Percentiles rank a stretch among this genome's conserved stretches.
Conservation (phyloP, 495 filamentous ascomycete species). For the Aspergillus sclerotiicarbonarius region DNA sequence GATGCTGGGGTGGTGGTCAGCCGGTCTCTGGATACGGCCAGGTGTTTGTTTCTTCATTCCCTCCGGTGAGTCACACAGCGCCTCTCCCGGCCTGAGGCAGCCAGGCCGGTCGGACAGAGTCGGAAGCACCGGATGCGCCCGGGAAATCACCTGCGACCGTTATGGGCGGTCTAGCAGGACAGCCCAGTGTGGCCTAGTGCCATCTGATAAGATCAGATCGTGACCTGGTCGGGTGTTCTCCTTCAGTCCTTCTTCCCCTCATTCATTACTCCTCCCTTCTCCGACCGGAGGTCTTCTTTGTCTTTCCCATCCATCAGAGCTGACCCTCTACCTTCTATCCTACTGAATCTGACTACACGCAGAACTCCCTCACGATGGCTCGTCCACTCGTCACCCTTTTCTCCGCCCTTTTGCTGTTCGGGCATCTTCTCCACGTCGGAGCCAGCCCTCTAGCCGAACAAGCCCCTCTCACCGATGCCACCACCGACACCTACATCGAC, state of each 20-base stretch:
- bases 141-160: slow-evolving; percentile 1
- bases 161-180: not conserved
- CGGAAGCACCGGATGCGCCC: slow-evolving; percentile 7
- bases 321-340: not conserved
- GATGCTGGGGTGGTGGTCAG: slow-evolving; percentile 1
- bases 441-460: not conserved
- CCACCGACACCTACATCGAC: not conserved
- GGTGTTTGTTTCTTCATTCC: not conserved
- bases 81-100: not conserved
- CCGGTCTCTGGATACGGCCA: not conserved
- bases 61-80: not conserved
- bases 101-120: not conserved
- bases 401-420: not conserved
- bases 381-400: slow-evolving; percentile 5
- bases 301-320: not conserved
- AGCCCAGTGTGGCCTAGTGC: slow-evolving; percentile 7
- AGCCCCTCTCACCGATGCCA: not conserved
- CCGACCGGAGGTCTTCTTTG: not conserved
- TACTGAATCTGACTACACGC: not conserved
- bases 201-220: slow-evolving; percentile 26
- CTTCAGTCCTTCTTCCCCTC: not conserved
- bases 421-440: not conserved
- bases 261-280: not conserved
- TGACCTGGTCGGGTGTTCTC: not conserved
- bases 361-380: not conserved